These are phyloP conservation scores for Byssochlamys sp. DNA, from an alignment of 2,329 filamentous ascomycete species.

Conservation along the genomic window DNA sequence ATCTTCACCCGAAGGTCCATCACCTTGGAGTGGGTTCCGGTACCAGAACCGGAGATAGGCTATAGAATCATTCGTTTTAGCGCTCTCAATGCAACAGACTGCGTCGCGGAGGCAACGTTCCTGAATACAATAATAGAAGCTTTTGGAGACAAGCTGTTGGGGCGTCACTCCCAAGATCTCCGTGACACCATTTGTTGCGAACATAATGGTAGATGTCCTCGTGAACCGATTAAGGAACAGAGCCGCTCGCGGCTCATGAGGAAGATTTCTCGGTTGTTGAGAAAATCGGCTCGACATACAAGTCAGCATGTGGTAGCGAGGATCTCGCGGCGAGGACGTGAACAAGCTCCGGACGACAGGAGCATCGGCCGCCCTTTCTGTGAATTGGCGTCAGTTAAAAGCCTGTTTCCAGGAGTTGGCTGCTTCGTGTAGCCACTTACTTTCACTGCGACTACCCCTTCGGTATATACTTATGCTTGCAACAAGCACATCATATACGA, in stretches of 20 bases:
- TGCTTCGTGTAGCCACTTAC: slow-evolving; percentile 43
- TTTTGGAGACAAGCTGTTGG: slow-evolving; percentile 61
- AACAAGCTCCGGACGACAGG: slow-evolving; percentile 71
- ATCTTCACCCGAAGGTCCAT: slow-evolving; percentile 35
- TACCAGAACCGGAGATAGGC: slow-evolving; percentile 82
- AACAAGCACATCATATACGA: slow-evolving; percentile 79
- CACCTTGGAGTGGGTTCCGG: slow-evolving; percentile 58
- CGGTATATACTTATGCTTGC: slow-evolving; percentile 73
- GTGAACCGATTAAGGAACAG: slow-evolving; percentile 82
- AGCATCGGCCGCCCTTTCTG: slow-evolving; percentile 67
- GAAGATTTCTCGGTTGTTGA: slow-evolving; percentile 41
- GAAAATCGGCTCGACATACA: slow-evolving; percentile 72
- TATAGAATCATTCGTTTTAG: slow-evolving; percentile 83
- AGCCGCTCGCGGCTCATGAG: slow-evolving; percentile 70
- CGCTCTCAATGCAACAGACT: slow-evolving; percentile 68
- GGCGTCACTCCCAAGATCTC: slow-evolving; percentile 66
- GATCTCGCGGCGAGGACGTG: slow-evolving; percentile 69
- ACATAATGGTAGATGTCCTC: slow-evolving; percentile 73
- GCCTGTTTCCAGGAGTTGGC: not conserved
- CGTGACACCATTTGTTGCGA: slow-evolving; percentile 65
- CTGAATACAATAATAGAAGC: slow-evolving; percentile 80
- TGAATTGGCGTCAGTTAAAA: not conserved
- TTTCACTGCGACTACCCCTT: slow-evolving; percentile 58
- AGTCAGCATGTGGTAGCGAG: slow-evolving; percentile 80
- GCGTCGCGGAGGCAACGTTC: slow-evolving; percentile 68